These are phyloP conservation scores for Solanum sitiens DNA, from an alignment of 257 asterid genomes.

Conservation along the genomic window DNA sequence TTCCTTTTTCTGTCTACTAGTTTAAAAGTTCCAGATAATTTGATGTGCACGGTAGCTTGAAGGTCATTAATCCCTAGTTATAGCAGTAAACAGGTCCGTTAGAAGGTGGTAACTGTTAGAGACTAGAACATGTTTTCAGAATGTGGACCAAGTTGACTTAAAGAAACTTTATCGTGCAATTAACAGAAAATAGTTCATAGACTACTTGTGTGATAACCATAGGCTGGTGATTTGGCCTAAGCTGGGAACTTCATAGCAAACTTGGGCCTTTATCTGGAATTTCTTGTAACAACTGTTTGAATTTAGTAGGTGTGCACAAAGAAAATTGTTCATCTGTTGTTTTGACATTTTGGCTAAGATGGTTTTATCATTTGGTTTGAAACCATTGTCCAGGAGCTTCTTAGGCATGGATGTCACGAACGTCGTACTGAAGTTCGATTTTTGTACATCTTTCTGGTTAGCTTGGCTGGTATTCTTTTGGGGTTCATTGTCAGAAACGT, in stretches of 20 bases:
- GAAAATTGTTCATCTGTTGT: background rate
- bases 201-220: background rate
- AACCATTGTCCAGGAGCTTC: background rate
- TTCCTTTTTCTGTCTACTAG: background rate
- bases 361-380: background rate
- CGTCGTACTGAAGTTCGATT: background rate
- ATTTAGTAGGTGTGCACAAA: background rate
- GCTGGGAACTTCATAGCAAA: background rate
- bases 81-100: background rate
- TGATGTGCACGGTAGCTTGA: background rate
- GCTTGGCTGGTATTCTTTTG: slow-evolving; percentile 5
- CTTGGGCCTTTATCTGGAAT: background rate
- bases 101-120: background rate
- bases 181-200: background rate
- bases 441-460: background rate
- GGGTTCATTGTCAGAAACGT: background rate
- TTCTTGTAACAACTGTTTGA: background rate
- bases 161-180: background rate
- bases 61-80: background rate
- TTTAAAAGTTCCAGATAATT: background rate
- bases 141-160: background rate
- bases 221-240: background rate
- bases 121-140: background rate
- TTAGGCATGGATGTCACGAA: background rate
- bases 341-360: background rate